Base-by-base conservation (phyloP, 176 grass and related monocot genomes). In the Cymbopogon citratus region DNA sequence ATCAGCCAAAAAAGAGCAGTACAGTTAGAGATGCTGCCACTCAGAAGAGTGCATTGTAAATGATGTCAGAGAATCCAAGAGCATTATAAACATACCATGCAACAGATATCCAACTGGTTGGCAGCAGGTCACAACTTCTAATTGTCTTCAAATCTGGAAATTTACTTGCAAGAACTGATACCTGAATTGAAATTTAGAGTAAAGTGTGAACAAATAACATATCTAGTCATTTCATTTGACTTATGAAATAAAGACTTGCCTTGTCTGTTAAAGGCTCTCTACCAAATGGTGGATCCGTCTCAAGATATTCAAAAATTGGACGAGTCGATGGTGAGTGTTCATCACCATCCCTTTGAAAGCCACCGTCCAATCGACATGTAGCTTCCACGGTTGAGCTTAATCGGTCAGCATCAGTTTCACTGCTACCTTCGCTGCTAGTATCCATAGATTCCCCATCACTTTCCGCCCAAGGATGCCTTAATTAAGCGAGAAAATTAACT, bases 181-280 rank as follows among this genome's bases (percentile, higher is more conserved):
- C 80, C 95, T 97, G 88, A 66, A 87, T 69, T 64, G 54, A 69
- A 36, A 76, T 78, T 54, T 41, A 80, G 24, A 89, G 59, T 85
- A 74, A 75, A 85, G 33, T 25, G 77, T 82, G 48, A 82, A 54
- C 5, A 26, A 66, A 21, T 11, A 80, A 18, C 36, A 39, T 49
- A 71, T 36, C n/a, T 71, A 25, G 40, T 31, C 62, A 43, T 49
- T 85, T 62, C 34, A 7, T 61, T 56, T 40, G 73, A 61, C 26
- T 62, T 15, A 81, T 26, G 29, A 44, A 46, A 44, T 33, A 79
- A 40, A 65, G 51, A 33, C 92, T 81, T 94, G 61, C 95, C 92
- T 97, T 97, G 75, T 97, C 90, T 79, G 95, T 87, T 79, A 97
- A 91, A 45, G 94, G 92, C 83, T 94, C 90, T 92, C 92, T 89